phyloP scores from a whole-genome alignment of 441 rosid genomes.

The Populus hybrid region DNA sequence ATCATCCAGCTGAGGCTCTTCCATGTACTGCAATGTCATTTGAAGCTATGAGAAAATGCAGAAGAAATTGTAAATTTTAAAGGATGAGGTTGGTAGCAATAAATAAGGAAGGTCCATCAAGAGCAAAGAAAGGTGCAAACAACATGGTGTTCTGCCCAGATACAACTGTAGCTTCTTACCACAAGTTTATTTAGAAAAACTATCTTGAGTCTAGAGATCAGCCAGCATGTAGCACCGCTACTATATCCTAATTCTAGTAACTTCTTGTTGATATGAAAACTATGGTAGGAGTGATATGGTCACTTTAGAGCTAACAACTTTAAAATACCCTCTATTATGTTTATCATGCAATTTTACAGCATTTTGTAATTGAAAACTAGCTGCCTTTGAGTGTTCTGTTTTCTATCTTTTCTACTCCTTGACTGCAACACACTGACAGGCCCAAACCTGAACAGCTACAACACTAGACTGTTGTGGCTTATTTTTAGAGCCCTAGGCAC shows the following conservation, averaged over 20 bases:
- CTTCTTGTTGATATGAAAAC: not conserved
- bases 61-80: slow-evolving; percentile 4
- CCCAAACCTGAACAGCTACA: too few species aligned
- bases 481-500: too few species aligned
- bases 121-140: not conserved
- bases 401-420: too few species aligned
- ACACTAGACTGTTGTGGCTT: too few species aligned
- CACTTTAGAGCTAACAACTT: too few species aligned
- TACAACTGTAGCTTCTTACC: not conserved
- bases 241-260: not conserved
- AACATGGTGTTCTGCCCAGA: not conserved
- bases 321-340: too few species aligned
- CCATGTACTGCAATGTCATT: slow-evolving; percentile 63
- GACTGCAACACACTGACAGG: too few species aligned
- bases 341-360: too few species aligned
- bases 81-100: not conserved
- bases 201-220: not conserved
- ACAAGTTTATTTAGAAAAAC: not conserved
- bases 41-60: not conserved
- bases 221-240: too few species aligned
- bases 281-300: too few species aligned
- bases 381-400: too few species aligned
- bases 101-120: not conserved
- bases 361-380: too few species aligned
- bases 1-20: slow-evolving; percentile 57